phyloP scores from a whole-genome alignment of 208 protist species.

The Kentomonas sorsogonicus region DNA sequence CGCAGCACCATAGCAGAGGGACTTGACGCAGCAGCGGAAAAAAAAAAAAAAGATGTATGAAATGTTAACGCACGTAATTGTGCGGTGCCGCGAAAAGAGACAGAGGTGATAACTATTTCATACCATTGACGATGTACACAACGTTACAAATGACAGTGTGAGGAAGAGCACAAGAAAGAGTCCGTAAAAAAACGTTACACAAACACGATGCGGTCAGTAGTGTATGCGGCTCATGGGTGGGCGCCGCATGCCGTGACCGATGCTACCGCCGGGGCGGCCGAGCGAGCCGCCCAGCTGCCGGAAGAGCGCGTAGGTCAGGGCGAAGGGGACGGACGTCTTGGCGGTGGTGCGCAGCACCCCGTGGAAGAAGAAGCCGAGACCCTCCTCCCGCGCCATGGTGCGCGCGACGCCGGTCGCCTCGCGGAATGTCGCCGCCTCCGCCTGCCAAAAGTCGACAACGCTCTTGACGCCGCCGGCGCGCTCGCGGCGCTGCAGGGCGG shows the following conservation, averaged over 20 bases:
- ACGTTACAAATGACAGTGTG: constrained; percentile 10
- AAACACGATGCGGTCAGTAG: constrained; percentile 6
- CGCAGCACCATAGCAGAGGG: neutral
- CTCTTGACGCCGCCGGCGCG: constrained; percentile 66
- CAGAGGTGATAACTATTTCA: neutral
- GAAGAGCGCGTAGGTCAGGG: constrained; percentile 71
- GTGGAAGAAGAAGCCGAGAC: constrained; percentile 74
- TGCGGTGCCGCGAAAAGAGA: too few species aligned
- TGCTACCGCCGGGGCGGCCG: constrained; percentile 20
- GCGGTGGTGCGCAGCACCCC: constrained; percentile 71
- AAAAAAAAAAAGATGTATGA: constrained; percentile 8
- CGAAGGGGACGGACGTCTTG: constrained; percentile 86
- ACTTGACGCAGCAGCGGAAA: neutral
- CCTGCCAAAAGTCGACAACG: constrained; percentile 38
- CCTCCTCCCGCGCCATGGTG: constrained; percentile 47
- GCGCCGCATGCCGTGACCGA: constrained; percentile 19
- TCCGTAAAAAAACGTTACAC: constrained; percentile 1
- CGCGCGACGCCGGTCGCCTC: constrained; percentile 57
- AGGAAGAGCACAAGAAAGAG: constrained; percentile 10
- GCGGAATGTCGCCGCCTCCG: constrained; percentile 65
- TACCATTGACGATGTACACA: neutral
- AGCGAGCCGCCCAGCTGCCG: constrained; percentile 65
- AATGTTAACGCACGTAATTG: too few species aligned
- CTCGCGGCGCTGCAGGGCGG: constrained; percentile 53
- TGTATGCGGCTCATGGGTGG: constrained; percentile 36